A percentile compares a stretch with the other conserved stretches of the same genome.
Evolutionary conservation across 1,284 basidiomycete genomes (phyloP).

Genomic region (Malassezia dermatis): DNA sequence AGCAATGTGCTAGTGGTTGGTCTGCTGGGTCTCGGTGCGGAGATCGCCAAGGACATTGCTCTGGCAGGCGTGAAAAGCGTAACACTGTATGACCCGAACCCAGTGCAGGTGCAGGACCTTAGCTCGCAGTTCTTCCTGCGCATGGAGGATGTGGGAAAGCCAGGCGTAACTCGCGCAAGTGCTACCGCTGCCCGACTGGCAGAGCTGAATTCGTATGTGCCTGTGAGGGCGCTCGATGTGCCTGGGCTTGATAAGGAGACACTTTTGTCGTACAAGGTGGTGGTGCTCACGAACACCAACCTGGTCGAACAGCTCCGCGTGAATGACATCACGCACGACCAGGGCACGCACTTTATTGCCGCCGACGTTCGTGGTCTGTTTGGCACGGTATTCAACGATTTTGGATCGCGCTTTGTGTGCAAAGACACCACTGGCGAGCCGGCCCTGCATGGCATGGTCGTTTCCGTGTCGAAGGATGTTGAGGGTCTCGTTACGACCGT

Average conservation of each 20-base stretch:
- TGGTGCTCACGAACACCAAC: constrained; percentile 73
- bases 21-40: constrained; percentile 82
- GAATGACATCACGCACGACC: constrained; percentile 60
- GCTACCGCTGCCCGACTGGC: constrained; percentile 80
- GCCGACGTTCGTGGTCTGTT: constrained; percentile 90
- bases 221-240: constrained; percentile 60
- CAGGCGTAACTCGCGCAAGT: constrained; percentile 58
- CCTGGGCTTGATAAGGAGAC: constrained; percentile 27
- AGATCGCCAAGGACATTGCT: constrained; percentile 89
- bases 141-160: constrained; percentile 71
- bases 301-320: constrained; percentile 80
- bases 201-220: constrained; percentile 93
- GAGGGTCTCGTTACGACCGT: constrained; percentile 90
- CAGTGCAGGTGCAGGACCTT: constrained; percentile 73
- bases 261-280: constrained; percentile 52
- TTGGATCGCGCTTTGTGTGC: constrained; percentile 84
- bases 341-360: constrained; percentile 76
- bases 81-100: constrained; percentile 86
- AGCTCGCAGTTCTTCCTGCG: constrained; percentile 95
- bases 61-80: constrained; percentile 97
- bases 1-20: constrained; percentile 94
- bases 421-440: constrained; percentile 93
- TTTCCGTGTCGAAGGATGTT: constrained; percentile 55
- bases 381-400: constrained; percentile 92
- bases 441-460: constrained; percentile 87